These are phyloP conservation scores for Phyllosticta ampelicida DNA, from an alignment of 2,329 filamentous ascomycete species.

Conservation along the genomic window DNA sequence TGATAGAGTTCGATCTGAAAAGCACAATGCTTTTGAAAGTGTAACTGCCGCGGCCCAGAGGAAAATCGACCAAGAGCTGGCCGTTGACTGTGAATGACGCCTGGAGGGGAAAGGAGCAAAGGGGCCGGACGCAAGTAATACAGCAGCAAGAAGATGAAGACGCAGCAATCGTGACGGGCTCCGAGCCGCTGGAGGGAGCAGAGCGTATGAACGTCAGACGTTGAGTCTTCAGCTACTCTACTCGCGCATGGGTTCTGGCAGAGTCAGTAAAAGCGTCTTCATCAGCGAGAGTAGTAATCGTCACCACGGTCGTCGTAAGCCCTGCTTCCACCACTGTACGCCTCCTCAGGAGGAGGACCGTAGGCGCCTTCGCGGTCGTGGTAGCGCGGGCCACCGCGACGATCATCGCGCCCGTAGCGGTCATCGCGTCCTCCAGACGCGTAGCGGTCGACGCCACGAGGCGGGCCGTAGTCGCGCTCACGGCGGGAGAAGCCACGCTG, in stretches of 20 bases:
- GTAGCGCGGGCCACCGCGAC: constrained; percentile 26
- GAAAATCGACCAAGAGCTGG: constrained; percentile 8
- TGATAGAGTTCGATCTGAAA: constrained; percentile 1
- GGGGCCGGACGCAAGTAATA: constrained; percentile 9
- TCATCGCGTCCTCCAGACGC: constrained; percentile 33
- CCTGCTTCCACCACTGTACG: constrained; percentile 28
- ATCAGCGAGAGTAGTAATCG: constrained; percentile 37
- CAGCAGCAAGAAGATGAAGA: constrained; percentile 8
- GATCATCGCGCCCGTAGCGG: constrained; percentile 32
- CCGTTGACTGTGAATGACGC: constrained; percentile 4
- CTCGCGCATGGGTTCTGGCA: constrained; percentile 23
- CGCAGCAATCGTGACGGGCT: constrained; percentile 6
- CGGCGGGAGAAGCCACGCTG: constrained; percentile 34
- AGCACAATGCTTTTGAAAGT: constrained; percentile 6
- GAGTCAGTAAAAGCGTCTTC: constrained; percentile 14
- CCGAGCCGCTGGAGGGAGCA: constrained; percentile 1
- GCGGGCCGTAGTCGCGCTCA: constrained; percentile 28
- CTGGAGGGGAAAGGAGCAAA: constrained; percentile 6
- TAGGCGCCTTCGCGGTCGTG: constrained; percentile 42
- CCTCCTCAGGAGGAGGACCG: constrained; percentile 23
- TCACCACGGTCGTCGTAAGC: constrained; percentile 31
- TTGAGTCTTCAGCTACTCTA: constrained; percentile 6
- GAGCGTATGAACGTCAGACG: not conserved
- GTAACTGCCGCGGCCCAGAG: constrained; percentile 3
- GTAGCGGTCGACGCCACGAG: constrained; percentile 29